Percentiles rank a stretch among this genome's conserved stretches.
Conservation (phyloP, 306 rosid species). For the Leucaena leucocephala region DNA sequence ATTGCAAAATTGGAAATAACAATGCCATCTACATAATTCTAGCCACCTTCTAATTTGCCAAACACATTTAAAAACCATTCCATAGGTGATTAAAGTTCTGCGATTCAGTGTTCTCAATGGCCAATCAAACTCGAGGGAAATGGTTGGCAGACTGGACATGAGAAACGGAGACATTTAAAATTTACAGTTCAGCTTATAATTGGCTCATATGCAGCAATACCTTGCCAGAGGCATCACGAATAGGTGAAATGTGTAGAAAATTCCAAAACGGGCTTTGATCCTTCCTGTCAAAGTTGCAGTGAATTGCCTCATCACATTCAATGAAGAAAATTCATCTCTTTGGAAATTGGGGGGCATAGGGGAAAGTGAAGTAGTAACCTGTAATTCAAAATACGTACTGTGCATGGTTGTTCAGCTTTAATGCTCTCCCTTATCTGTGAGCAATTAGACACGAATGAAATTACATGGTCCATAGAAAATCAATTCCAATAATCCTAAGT, state of each 20-base stretch:
- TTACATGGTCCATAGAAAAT: conserved; percentile 20
- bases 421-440: conserved; percentile 83
- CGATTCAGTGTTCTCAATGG: conserved; percentile 4
- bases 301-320: conserved; percentile 41
- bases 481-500: conserved; percentile 25
- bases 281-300: conserved; percentile 59
- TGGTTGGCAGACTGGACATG: conserved; percentile 18
- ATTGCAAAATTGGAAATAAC: background rate
- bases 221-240: conserved; percentile 91
- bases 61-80: conserved; percentile 9
- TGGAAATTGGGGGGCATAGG: conserved; percentile 23
- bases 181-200: conserved; percentile 21
- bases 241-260: conserved; percentile 82
- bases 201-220: conserved; percentile 43
- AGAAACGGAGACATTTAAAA: conserved; percentile 22
- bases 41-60: background rate
- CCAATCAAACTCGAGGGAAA: conserved; percentile 23
- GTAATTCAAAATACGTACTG: conserved; percentile 95
- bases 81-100: background rate
- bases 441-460: conserved; percentile 32
- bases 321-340: conserved; percentile 37
- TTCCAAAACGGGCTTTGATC: conserved; percentile 93
- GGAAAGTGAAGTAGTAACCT: conserved; percentile 71
- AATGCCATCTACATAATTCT: conserved; percentile 10
- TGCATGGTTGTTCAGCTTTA: conserved; percentile 68